A percentile compares a stretch with the other conserved stretches of the same genome.
Evolutionary conservation across 2,329 filamentous ascomycete genomes (phyloP).

Genomic region (Chaetomiaceae sp.): DNA sequence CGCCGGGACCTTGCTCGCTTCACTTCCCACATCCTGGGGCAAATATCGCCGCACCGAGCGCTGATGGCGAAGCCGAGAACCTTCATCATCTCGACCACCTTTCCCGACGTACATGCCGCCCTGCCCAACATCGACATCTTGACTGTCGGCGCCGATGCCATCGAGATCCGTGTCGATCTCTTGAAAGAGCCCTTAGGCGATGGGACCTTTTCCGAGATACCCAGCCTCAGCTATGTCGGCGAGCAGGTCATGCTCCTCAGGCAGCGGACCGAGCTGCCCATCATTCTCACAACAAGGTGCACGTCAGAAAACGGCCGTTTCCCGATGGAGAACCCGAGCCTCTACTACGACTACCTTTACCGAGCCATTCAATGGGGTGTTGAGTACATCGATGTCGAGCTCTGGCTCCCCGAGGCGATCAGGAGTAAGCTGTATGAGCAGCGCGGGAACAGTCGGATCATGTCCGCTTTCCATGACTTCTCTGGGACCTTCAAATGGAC

Average conservation of each 20-base stretch:
- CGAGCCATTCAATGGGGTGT: conserved; percentile 84
- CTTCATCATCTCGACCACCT: conserved; percentile 83
- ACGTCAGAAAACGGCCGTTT: conserved; percentile 78
- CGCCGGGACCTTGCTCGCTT: conserved; percentile 74
- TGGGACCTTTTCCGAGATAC: conserved; percentile 59
- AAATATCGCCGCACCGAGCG: conserved; percentile 72
- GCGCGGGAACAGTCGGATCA: conserved; percentile 75
- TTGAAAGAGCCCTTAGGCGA: conserved; percentile 65
- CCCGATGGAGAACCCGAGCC: conserved; percentile 70
- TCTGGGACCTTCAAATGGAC: conserved; percentile 81
- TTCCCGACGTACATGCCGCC: conserved; percentile 77
- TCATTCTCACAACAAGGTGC: conserved; percentile 83
- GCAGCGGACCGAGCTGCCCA: conserved; percentile 80
- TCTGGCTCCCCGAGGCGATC: conserved; percentile 78
- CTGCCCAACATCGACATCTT: conserved; percentile 81
- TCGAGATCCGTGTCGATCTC: conserved; percentile 80
- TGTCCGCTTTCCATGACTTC: conserved; percentile 90
- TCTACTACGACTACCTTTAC: conserved; percentile 77
- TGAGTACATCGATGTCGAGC: conserved; percentile 84
- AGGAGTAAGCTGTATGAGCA: conserved; percentile 61
- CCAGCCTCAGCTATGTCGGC: conserved; percentile 78
- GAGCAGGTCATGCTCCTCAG: conserved; percentile 80
- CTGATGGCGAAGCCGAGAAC: conserved; percentile 73
- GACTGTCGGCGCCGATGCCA: conserved; percentile 79
- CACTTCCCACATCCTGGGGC: conserved; percentile 72